phyloP scores from a whole-genome alignment of 345 rosid genomes.

The Arabidopsis arenosa region DNA sequence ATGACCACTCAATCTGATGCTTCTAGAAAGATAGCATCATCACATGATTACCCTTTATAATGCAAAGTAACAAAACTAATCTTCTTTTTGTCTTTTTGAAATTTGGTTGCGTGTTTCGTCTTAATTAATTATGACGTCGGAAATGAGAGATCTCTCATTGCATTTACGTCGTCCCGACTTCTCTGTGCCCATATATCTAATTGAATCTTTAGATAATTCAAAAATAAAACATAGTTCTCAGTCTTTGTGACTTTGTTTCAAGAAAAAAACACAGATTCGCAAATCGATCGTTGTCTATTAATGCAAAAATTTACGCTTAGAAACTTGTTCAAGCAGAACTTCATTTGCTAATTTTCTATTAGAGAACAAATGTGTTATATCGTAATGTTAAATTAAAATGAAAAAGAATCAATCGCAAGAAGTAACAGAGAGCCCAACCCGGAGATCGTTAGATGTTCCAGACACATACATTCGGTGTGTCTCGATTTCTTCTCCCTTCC shows the following conservation, averaged over 20 bases:
- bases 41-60: conserved; percentile 29
- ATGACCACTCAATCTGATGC: conserved; percentile 26
- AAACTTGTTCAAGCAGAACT: conserved; percentile 1
- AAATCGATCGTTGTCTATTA: not conserved
- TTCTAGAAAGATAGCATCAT: conserved; percentile 34
- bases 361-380: conserved; percentile 21
- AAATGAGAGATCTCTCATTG: conserved; percentile 6
- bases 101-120: conserved; percentile 21
- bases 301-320: not conserved
- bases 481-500: conserved; percentile 65
- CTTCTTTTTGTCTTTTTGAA: not conserved
- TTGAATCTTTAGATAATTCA: not conserved
- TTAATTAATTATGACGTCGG: not conserved
- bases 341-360: conserved; percentile 18
- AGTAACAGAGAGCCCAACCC: conserved; percentile 87
- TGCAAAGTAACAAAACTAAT: conserved; percentile 16
- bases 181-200: not conserved
- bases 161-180: not conserved
- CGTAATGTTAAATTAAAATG: conserved; percentile 14
- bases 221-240: not conserved
- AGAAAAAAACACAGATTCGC: not conserved
- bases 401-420: conserved; percentile 65
- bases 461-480: conserved; percentile 85
- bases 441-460: conserved; percentile 94
- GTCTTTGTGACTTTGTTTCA: not conserved